Conservation (phyloP, 352 stramenopile genomes). For the Phytopythium ostracodes region DNA sequence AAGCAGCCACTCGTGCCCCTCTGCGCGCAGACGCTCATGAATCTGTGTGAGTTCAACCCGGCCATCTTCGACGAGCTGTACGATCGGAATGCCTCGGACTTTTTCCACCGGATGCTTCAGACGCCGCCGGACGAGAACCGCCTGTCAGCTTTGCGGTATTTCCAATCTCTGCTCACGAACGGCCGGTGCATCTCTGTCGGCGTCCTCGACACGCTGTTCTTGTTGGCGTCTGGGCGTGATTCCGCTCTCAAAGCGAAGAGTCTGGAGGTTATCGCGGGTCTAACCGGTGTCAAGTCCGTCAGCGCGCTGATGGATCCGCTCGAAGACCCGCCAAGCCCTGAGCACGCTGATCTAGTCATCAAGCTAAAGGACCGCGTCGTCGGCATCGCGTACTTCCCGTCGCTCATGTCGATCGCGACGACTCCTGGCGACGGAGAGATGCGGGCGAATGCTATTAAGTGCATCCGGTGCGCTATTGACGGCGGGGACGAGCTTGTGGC, state of each 20-base stretch:
- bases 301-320: slow-evolving; percentile 38
- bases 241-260: slow-evolving; percentile 40
- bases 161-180: slow-evolving; percentile 58
- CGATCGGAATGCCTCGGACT: slow-evolving; percentile 60
- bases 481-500: slow-evolving; percentile 47
- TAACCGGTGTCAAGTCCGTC: slow-evolving; percentile 57
- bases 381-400: slow-evolving; percentile 51
- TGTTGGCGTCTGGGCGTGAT: slow-evolving; percentile 62
- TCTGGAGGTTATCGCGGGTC: slow-evolving; percentile 44
- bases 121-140: slow-evolving; percentile 76
- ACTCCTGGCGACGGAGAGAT: slow-evolving; percentile 38
- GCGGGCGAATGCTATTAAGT: slow-evolving; percentile 62
- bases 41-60: slow-evolving; percentile 68
- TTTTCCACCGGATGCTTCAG: slow-evolving; percentile 73
- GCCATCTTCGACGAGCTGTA: slow-evolving; percentile 63
- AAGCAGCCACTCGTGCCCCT: slow-evolving; percentile 64
- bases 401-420: slow-evolving; percentile 56
- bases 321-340: slow-evolving; percentile 29
- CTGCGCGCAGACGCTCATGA: slow-evolving; percentile 72
- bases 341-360: slow-evolving; percentile 42
- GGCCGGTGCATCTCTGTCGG: slow-evolving; percentile 42
- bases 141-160: slow-evolving; percentile 67
- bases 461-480: slow-evolving; percentile 57
- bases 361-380: slow-evolving; percentile 64
- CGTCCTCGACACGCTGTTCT: slow-evolving; percentile 71